Percentiles rank a stretch among this genome's conserved stretches.
These are phyloP conservation scores for Phyllosticta citriasiana DNA, from an alignment of 2,329 filamentous ascomycete species.

Conservation along the genomic window DNA sequence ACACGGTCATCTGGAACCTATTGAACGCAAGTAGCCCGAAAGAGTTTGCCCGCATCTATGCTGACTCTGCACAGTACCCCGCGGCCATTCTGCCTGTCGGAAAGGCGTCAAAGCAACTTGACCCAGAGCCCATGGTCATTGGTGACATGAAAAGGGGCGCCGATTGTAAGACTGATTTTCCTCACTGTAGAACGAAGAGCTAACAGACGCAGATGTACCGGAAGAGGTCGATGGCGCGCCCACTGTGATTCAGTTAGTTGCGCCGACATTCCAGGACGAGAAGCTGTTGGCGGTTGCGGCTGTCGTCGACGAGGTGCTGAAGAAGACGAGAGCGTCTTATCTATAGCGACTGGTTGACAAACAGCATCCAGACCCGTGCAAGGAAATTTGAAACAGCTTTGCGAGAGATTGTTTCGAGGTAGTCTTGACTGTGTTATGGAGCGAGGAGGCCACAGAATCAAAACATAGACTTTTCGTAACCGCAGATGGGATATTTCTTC, in stretches of 20 bases:
- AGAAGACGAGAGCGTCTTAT: not conserved
- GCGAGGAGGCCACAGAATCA: too few relatives aligned
- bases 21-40: slow-evolving; percentile 25
- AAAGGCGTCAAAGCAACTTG: slow-evolving; percentile 33
- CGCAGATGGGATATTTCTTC: too few relatives aligned
- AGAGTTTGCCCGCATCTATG: not conserved
- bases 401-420: too few relatives aligned
- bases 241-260: slow-evolving; percentile 38
- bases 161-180: slow-evolving; percentile 19
- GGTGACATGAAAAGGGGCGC: slow-evolving; percentile 23
- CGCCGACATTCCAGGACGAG: slow-evolving; percentile 39
- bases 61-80: slow-evolving; percentile 30
- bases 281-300: slow-evolving; percentile 30
- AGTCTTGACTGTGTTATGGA: too few relatives aligned
- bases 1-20: slow-evolving; percentile 43
- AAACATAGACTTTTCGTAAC: too few relatives aligned
- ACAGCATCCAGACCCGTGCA: not conserved
- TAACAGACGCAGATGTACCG: not conserved
- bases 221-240: slow-evolving; percentile 22
- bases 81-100: slow-evolving; percentile 40
- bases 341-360: not conserved
- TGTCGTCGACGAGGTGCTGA: slow-evolving; percentile 20
- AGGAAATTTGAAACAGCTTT: not conserved
- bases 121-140: slow-evolving; percentile 23
- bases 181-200: not conserved